Evolutionary conservation across 441 rosid species (phyloP), one percentile per base, ranked within the genome.

Genomic region (Erodium texanum): DNA sequence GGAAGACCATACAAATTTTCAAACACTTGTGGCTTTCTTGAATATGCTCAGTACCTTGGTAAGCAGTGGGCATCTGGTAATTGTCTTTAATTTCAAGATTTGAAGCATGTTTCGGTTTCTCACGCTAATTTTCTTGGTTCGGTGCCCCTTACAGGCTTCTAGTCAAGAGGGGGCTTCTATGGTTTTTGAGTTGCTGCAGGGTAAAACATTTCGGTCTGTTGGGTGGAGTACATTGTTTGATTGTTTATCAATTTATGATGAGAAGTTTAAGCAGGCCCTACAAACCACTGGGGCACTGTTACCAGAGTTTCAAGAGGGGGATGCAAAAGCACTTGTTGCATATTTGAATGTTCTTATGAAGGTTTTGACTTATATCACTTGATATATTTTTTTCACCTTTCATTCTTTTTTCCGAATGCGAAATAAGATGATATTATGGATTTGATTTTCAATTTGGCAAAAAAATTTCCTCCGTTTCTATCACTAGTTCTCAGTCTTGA

Each of bases 241-340:
- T 72, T 89, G 97, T 85, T 84, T 94, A 73, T 77, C 83, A 64
- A 84, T 89, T 62, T 94, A 94, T 68, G 91, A 87, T 72, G 97
- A 94, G 62, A 94, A 88, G 82, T 91, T 91, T 77, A 89, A 91
- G 78, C 97, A 89, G 74, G 81, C 97, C 77, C 85, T 85, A 70
- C 97, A 89, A 78, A 84, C 92, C 73, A 69, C 91, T 80, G 99
- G 97, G 74, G 84, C 96, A 64, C 74, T 87, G 90, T 76, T 94
- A 73, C 99, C 97, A 8, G 97, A 94, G 73, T 88, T 94, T 70
- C 90, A 82, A 74, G 99, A 91, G 74, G 99, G 97, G 18, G 99
- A 94, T 78, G 97, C 99, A 74, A 88, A 85, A 81, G 97, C 97
- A 59, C 93, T 94, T 77, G 99, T 88, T 79, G 99, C 97, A 64